These are phyloP conservation scores for Fraxinus paxiana DNA, from an alignment of 305 asterid genomes.

Conservation along the genomic window DNA sequence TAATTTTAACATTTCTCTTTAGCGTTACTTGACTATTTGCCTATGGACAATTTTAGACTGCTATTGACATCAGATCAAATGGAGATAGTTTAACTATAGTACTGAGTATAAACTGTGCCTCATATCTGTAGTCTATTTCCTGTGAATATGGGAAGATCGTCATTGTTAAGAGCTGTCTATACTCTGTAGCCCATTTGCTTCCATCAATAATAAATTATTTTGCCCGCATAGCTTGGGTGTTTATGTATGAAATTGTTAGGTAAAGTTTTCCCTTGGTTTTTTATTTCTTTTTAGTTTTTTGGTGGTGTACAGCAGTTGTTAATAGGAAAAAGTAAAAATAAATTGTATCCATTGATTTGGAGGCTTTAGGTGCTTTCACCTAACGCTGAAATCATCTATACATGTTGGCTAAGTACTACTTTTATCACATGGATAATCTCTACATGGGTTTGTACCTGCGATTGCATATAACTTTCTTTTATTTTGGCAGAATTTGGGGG, in stretches of 20 bases:
- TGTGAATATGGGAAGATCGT: slow-evolving; percentile 5
- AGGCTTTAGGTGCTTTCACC: background rate
- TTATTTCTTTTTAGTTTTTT: background rate
- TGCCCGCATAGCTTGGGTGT: background rate
- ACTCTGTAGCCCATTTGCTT: background rate
- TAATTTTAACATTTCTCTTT: background rate
- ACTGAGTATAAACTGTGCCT: background rate
- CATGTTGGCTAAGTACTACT: background rate
- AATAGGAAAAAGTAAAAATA: background rate
- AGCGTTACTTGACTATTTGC: background rate
- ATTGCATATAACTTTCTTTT: slow-evolving; percentile 19
- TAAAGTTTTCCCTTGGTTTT: background rate
- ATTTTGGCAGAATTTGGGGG: slow-evolving; percentile 51
- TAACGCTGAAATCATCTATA: background rate
- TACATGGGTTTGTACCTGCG: slow-evolving; percentile 3
- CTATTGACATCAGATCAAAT: background rate
- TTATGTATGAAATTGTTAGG: background rate
- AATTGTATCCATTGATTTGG: background rate
- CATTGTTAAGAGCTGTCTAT: background rate
- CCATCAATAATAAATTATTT: background rate
- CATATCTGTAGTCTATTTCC: background rate
- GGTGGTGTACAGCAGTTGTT: background rate
- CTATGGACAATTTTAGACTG: background rate
- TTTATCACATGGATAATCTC: background rate
- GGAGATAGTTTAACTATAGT: background rate